Conservation (phyloP, 306 rosid species). For the Potentilla sterilis region DNA sequence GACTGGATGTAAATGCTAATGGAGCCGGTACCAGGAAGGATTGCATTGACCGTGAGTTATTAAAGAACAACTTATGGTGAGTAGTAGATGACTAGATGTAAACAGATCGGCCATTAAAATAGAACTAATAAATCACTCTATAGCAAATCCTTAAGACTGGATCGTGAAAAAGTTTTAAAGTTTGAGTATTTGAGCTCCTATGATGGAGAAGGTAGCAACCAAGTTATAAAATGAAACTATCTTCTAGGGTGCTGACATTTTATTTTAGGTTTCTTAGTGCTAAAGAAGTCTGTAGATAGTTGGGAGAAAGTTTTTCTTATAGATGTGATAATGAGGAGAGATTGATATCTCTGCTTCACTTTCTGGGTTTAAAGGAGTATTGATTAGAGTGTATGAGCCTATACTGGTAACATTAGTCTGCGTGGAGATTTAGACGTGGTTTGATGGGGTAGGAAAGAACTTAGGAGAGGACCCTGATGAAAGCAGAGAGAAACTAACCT, state of each 20-base stretch:
- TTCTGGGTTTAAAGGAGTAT: too few relatives aligned
- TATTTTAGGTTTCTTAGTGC: not conserved
- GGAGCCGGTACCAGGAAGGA: conserved; percentile 75
- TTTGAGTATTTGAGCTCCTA: too few relatives aligned
- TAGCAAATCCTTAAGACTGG: not conserved
- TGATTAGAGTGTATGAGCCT: too few relatives aligned
- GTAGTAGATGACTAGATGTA: conserved; percentile 20
- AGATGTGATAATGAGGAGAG: too few relatives aligned
- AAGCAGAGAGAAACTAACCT: too few relatives aligned
- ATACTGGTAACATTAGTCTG: too few relatives aligned
- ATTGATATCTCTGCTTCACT: too few relatives aligned
- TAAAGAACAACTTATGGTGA: conserved; percentile 77
- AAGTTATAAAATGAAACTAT: not conserved
- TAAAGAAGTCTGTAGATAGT: not conserved
- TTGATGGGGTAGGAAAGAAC: too few relatives aligned
- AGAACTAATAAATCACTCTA: not conserved
- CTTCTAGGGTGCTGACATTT: not conserved
- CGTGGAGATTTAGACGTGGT: too few relatives aligned
- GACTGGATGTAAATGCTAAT: conserved; percentile 79
- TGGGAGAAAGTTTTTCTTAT: too few relatives aligned
- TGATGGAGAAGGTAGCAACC: not conserved
- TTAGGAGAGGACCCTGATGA: too few relatives aligned
- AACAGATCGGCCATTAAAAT: not conserved
- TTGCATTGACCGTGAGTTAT: conserved; percentile 55
- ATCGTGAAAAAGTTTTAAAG: not conserved